These are phyloP conservation scores for Trichosporon sp. DNA, from an alignment of 1,284 basidiomycete species.

Conservation along the genomic window DNA sequence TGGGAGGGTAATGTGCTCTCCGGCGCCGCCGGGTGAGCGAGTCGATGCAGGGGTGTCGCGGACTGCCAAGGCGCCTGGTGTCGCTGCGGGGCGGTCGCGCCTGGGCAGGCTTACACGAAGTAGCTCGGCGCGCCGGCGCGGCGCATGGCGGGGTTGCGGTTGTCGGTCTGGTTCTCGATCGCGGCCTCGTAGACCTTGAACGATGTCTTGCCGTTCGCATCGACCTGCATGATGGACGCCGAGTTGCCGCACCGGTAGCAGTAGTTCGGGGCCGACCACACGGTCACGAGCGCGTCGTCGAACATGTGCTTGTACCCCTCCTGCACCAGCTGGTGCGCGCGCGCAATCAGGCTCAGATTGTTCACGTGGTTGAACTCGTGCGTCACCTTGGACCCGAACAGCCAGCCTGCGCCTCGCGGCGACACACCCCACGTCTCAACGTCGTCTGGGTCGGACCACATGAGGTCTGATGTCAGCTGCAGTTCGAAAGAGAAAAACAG, in stretches of 20 bases:
- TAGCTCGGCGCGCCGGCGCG: constrained; percentile 28
- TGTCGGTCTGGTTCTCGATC: constrained; percentile 75
- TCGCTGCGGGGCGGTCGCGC: no score
- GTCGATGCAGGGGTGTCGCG: background rate
- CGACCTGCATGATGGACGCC: constrained; percentile 67
- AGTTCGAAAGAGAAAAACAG: no score
- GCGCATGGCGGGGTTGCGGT: constrained; percentile 47
- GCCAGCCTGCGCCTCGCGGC: constrained; percentile 89
- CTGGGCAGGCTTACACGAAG: constrained; percentile 21
- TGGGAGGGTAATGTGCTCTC: background rate
- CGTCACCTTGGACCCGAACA: constrained; percentile 85
- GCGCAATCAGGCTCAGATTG: constrained; percentile 72
- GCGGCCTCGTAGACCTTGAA: constrained; percentile 81
- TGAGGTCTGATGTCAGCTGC: constrained; percentile 61
- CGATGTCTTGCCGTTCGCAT: constrained; percentile 56
- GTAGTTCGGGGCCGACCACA: constrained; percentile 97
- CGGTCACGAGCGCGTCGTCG: constrained; percentile 86
- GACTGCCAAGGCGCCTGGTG: no score
- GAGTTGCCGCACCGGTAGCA: constrained; percentile 80
- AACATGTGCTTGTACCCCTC: constrained; percentile 99
- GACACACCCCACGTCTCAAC: constrained; percentile 93
- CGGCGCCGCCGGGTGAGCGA: background rate
- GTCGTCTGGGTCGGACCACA: constrained; percentile 98
- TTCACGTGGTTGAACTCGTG: constrained; percentile 87
- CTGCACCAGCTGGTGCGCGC: constrained; percentile 91